A percentile compares a stretch with the other conserved stretches of the same genome.
Evolutionary conservation across 202 grass and related monocot species (phyloP).

Genomic region (Panicum hallii): DNA sequence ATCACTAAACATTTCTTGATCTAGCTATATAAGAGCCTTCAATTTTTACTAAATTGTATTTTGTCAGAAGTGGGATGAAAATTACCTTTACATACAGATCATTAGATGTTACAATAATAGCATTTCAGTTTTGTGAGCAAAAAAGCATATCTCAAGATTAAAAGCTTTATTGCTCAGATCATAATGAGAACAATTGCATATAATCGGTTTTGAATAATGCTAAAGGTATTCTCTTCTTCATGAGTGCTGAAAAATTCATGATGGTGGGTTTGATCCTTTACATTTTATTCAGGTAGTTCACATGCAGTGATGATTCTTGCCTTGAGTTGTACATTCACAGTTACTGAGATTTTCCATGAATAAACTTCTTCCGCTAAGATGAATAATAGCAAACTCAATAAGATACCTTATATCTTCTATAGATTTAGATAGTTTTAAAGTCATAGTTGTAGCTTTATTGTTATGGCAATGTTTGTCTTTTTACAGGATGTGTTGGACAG

Average conservation of each 20-base stretch:
- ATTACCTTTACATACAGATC: too few species aligned
- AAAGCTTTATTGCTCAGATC: not conserved
- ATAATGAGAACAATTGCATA: not conserved
- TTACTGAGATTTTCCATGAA: slow-evolving; percentile 16
- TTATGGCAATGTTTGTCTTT: slow-evolving; percentile 29
- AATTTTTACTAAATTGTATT: not conserved
- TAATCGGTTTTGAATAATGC: not conserved
- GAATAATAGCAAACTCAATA: not conserved
- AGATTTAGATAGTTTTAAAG: not conserved
- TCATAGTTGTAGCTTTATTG: slow-evolving; percentile 8
- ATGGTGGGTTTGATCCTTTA: not conserved
- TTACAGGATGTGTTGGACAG: slow-evolving; percentile 83
- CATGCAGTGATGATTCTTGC: not conserved
- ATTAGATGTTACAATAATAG: too few species aligned
- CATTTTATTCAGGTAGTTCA: slow-evolving; percentile 5
- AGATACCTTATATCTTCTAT: slow-evolving; percentile 5
- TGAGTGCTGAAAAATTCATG: not conserved
- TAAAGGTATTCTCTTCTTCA: not conserved
- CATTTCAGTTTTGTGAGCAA: not conserved
- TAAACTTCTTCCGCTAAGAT: not conserved
- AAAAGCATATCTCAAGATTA: not conserved
- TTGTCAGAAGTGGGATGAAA: too few species aligned
- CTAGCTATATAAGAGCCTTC: not conserved
- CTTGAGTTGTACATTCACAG: not conserved
- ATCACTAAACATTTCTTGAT: not conserved